Evolutionary conservation across 352 stramenopile species (phyloP).

Genomic region (Phytopythium helicoides): DNA sequence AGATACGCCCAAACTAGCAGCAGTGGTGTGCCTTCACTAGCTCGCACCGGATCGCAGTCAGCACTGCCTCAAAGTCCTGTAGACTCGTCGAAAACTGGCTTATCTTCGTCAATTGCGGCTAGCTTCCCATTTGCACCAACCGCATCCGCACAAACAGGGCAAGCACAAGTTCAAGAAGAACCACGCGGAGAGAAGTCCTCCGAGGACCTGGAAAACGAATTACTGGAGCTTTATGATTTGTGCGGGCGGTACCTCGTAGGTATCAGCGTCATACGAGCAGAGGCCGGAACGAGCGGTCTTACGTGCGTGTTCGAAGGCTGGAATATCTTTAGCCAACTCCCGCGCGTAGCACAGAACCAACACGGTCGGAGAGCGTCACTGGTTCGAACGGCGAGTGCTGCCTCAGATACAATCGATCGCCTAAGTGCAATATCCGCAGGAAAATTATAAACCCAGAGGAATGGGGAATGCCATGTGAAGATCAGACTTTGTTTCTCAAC

Average conservation of each 20-base stretch:
- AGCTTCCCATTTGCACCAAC: slow-evolving; percentile 21
- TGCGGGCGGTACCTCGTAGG: slow-evolving; percentile 46
- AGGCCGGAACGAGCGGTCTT: slow-evolving; percentile 65
- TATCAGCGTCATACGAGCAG: slow-evolving; percentile 44
- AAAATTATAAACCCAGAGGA: too few species aligned
- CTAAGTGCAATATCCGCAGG: too few species aligned
- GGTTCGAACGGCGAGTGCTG: slow-evolving; percentile 35
- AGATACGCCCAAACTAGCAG: slow-evolving; percentile 12
- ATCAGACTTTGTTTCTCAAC: too few species aligned
- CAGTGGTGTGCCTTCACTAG: background rate
- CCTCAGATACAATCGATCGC: slow-evolving; percentile 4
- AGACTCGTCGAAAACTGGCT: background rate
- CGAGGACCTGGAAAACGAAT: slow-evolving; percentile 37
- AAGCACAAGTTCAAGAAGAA: background rate
- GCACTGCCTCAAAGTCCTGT: background rate
- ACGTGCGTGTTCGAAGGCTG: slow-evolving; percentile 57
- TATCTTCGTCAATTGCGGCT: slow-evolving; percentile 4
- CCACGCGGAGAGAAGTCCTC: background rate
- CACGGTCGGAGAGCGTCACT: slow-evolving; percentile 21
- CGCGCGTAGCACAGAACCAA: slow-evolving; percentile 31
- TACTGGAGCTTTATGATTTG: slow-evolving; percentile 63
- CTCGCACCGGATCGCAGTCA: slow-evolving; percentile 3
- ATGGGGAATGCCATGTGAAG: too few species aligned
- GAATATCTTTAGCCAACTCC: slow-evolving; percentile 64
- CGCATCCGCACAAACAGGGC: slow-evolving; percentile 6